These are phyloP conservation scores for Sambucus nigra DNA, from an alignment of 129 eudicot genomes.

Conservation along the genomic window DNA sequence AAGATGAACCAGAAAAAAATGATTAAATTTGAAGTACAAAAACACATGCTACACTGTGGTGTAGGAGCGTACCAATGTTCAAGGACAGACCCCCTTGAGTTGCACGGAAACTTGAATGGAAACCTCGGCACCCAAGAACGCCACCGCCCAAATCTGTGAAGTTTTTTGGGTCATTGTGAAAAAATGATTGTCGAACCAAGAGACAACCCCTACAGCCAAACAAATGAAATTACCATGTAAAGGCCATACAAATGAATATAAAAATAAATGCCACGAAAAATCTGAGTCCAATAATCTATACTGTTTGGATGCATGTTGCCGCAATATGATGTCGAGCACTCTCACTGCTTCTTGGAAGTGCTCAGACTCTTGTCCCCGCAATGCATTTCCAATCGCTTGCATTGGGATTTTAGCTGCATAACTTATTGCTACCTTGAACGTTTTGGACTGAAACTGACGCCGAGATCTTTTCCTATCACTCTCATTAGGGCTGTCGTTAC, in stretches of 20 bases:
- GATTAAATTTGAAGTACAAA: not conserved
- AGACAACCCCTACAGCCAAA: constrained; percentile 55
- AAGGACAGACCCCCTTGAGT: constrained; percentile 74
- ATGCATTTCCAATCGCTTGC: constrained; percentile 55
- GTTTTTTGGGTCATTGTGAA: constrained; percentile 50
- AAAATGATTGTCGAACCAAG: constrained; percentile 66
- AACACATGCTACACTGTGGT: constrained; percentile 8
- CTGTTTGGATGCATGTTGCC: constrained; percentile 77
- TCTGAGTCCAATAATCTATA: constrained; percentile 15
- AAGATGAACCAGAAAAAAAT: not conserved
- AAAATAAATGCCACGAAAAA: not conserved
- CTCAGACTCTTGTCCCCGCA: constrained; percentile 60
- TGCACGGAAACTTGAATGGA: constrained; percentile 71
- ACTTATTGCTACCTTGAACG: constrained; percentile 56
- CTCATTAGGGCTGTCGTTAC: constrained; percentile 37
- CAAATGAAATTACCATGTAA: not conserved
- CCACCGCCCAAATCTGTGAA: constrained; percentile 88
- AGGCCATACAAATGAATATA: not conserved
- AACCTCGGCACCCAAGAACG: constrained; percentile 79
- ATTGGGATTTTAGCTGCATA: constrained; percentile 74
- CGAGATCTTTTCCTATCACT: constrained; percentile 46
- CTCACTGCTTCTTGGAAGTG: constrained; percentile 62
- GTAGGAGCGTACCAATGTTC: constrained; percentile 47
- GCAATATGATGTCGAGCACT: constrained; percentile 58
- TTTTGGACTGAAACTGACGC: constrained; percentile 46